phyloP scores from a whole-genome alignment of 179 eudicot genomes.

The Sideroxylon spinosum region DNA sequence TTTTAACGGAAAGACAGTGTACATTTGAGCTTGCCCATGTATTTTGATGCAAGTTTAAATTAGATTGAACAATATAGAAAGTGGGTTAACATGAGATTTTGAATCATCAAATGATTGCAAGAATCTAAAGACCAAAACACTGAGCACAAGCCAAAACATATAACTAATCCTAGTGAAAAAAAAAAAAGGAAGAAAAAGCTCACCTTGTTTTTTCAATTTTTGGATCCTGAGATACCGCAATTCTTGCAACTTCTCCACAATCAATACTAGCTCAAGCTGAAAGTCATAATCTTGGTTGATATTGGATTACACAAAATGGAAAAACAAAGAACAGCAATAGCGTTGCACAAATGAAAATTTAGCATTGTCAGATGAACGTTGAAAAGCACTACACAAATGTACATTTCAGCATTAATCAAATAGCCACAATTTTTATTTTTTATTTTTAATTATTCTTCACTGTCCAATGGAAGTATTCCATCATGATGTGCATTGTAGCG shows the following conservation, averaged over 20 bases:
- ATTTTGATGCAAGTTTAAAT: not conserved
- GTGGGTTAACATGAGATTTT: not conserved
- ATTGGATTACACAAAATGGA: not conserved
- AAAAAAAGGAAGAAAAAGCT: constrained; percentile 8
- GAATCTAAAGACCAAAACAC: not conserved
- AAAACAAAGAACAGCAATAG: not conserved
- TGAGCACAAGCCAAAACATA: not conserved
- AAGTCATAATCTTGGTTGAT: constrained; percentile 18
- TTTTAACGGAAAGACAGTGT: not conserved
- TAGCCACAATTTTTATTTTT: not conserved
- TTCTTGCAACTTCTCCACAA: constrained; percentile 93
- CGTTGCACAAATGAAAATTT: not conserved
- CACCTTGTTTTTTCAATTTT: constrained; percentile 92
- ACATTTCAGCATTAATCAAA: not conserved
- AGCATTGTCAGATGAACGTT: not conserved
- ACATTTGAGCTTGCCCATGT: not conserved
- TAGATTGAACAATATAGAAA: not conserved
- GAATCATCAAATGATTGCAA: not conserved
- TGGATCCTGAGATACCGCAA: constrained; percentile 83
- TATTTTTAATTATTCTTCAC: not conserved
- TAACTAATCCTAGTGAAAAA: not conserved
- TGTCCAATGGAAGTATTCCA: not conserved
- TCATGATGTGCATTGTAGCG: not conserved
- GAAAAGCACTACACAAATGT: not conserved
- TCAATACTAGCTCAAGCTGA: constrained; percentile 91